These are phyloP conservation scores for Leccinum obscurum DNA, from an alignment of 768 basidiomycete genomes.

Conservation along the genomic window DNA sequence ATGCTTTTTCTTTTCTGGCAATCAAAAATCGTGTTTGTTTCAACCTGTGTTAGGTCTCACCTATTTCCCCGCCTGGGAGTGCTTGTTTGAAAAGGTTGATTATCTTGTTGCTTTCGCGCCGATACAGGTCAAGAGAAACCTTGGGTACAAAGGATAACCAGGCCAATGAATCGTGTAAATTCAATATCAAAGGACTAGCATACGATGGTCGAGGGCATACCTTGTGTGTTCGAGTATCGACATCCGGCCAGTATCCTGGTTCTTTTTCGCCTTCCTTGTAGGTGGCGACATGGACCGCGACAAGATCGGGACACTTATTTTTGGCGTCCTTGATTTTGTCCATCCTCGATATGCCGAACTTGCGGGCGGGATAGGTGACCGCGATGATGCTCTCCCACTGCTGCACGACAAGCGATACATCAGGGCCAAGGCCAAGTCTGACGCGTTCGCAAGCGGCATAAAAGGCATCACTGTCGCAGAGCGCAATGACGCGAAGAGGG, in stretches of 20 bases:
- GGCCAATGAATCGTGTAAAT: background rate
- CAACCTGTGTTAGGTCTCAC: constrained; percentile 39
- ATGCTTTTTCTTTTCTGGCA: constrained; percentile 78
- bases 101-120: constrained; percentile 88
- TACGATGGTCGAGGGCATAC: constrained; percentile 38
- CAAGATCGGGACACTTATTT: constrained; percentile 81
- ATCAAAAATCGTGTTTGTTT: constrained; percentile 1
- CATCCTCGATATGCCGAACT: constrained; percentile 92
- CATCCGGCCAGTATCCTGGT: constrained; percentile 90
- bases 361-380: constrained; percentile 92
- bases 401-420: constrained; percentile 73
- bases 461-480: constrained; percentile 89
- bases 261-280: constrained; percentile 86
- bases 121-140: constrained; percentile 93
- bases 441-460: constrained; percentile 86
- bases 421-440: constrained; percentile 63
- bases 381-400: constrained; percentile 93
- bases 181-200: background rate
- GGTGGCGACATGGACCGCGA: constrained; percentile 92
- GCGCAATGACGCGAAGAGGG: constrained; percentile 80
- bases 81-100: constrained; percentile 78
- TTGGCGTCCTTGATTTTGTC: constrained; percentile 79
- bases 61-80: constrained; percentile 78
- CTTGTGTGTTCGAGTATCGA: constrained; percentile 91
- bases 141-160: constrained; percentile 29